Base-by-base conservation (phyloP, 2,329 filamentous ascomycete genomes). In the Ophiostoma sp. region DNA sequence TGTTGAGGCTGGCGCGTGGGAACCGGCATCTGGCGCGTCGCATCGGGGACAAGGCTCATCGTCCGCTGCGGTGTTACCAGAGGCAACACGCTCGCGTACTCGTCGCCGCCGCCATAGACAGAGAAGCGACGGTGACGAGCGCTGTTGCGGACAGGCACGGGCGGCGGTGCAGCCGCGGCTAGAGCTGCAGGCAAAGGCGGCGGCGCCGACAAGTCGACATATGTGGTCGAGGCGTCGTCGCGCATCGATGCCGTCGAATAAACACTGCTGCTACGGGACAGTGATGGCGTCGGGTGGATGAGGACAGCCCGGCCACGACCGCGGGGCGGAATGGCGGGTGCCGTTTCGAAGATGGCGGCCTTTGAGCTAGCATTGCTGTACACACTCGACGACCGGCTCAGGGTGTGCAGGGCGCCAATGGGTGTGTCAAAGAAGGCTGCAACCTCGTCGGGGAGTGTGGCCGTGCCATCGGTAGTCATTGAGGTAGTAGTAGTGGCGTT, bases 21-120 rank as follows among this genome's bases (percentile, higher is more conserved):
- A 15, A 9, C 31, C 22, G n/a, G 39, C 55, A 15, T 55, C 48
- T 6, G 50, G 17, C 36, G 59, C 17, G 17, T 48, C 9, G 33
- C 15, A 5, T 45, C 63, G 2, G 63, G 64, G 17, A 50, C 50
- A 22, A 69, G 9, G 8, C 25, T 28, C 48, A 55, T 73, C 52
- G 52, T 68, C 17, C 69, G 42, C 22, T 42, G 66, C 17, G 57
- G 45, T 15, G 36, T 48, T 3, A 39, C 55, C 7, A 52, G 33
- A 8, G 57, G 28, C 5, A 69, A 17, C 2, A 66, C n/a, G 1
- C 45, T n/a, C 2, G 74, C 73, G 25, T 66, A 72, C 64, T 74
- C 73, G 74, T 72, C 72, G n/a, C 74, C 75, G 19, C 72, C 74
- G 11, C 76, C 75, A 50, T 73, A 75, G 1, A 77, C 72, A 33